Evolutionary conservation across 2,329 filamentous ascomycete genomes (phyloP).

Genomic region (Aspergillus proliferans): DNA sequence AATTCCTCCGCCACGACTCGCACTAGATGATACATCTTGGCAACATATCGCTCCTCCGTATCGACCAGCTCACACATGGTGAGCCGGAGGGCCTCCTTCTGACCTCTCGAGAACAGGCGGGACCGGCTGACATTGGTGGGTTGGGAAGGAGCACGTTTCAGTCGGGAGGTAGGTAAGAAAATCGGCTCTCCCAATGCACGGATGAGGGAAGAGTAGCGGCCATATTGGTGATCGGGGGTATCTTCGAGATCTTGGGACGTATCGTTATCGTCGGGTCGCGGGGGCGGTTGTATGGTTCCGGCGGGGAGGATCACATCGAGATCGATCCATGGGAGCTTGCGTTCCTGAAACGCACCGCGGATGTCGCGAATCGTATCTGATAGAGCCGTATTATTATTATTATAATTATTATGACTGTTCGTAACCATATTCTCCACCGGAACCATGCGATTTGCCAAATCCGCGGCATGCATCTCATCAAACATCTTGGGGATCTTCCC

Average conservation of each 20-base stretch:
- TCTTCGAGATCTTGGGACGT: constrained; percentile 36
- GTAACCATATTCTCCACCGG: constrained; percentile 63
- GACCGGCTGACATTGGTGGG: constrained; percentile 73
- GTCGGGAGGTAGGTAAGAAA: constrained; percentile 77
- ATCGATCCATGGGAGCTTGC: constrained; percentile 78
- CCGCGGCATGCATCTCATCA: constrained; percentile 85
- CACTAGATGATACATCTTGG: constrained; percentile 78
- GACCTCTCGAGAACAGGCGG: constrained; percentile 69
- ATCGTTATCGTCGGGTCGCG: constrained; percentile 56
- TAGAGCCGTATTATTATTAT: background rate
- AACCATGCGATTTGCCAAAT: constrained; percentile 78
- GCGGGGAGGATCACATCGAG: constrained; percentile 79
- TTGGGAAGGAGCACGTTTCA: constrained; percentile 81
- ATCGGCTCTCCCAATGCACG: constrained; percentile 75
- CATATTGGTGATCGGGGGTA: constrained; percentile 54
- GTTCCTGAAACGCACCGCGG: constrained; percentile 69
- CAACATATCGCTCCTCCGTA: constrained; percentile 90
- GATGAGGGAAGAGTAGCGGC: constrained; percentile 68
- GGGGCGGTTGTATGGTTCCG: constrained; percentile 62
- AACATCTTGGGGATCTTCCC: constrained; percentile 67
- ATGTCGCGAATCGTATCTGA: constrained; percentile 67
- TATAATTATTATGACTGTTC: background rate
- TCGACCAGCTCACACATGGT: constrained; percentile 87
- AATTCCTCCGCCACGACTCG: constrained; percentile 76
- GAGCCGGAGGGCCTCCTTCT: constrained; percentile 77